A percentile compares a stretch with the other conserved stretches of the same genome.
These are phyloP conservation scores for Xerophyta viscosa DNA, from an alignment of 106 monocot genomes.

Conservation along the genomic window DNA sequence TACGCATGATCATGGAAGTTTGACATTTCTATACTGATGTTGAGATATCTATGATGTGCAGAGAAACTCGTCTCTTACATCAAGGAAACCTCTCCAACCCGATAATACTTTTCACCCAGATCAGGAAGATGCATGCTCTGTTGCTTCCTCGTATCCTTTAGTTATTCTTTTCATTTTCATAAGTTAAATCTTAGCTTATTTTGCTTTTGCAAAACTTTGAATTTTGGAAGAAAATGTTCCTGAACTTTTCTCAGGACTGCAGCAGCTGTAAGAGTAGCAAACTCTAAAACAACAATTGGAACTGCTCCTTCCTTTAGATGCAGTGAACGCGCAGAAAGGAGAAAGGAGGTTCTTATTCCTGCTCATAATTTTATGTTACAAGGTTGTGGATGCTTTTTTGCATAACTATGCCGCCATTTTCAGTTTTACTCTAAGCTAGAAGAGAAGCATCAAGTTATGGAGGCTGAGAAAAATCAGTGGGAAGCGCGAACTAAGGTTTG, in stretches of 20 bases:
- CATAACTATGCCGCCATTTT: neutral
- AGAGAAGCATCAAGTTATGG: constrained; percentile 58
- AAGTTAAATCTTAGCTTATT: neutral
- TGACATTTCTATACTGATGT: no score
- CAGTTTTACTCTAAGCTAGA: constrained; percentile 67
- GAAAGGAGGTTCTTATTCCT: constrained; percentile 57
- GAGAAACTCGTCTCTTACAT: constrained; percentile 17
- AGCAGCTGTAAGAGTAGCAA: constrained; percentile 27
- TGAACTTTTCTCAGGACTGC: constrained; percentile 33
- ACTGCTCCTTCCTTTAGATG: constrained; percentile 50
- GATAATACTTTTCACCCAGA: constrained; percentile 36
- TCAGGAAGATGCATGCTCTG: constrained; percentile 69
- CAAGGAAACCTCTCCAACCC: constrained; percentile 45
- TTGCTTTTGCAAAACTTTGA: no score
- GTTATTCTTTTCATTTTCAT: neutral
- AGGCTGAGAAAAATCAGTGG: constrained; percentile 46
- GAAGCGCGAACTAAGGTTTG: constrained; percentile 55
- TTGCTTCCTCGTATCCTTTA: constrained; percentile 80
- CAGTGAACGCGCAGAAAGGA: constrained; percentile 50
- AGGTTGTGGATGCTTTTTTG: neutral
- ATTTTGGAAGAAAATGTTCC: constrained; percentile 12
- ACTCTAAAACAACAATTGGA: constrained; percentile 32
- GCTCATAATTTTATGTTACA: neutral
- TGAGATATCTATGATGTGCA: neutral
- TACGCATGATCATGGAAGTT: no score